A percentile compares a stretch with the other conserved stretches of the same genome.
Conservation (phyloP, 306 rosid genomes). For the Parietaria judaica region DNA sequence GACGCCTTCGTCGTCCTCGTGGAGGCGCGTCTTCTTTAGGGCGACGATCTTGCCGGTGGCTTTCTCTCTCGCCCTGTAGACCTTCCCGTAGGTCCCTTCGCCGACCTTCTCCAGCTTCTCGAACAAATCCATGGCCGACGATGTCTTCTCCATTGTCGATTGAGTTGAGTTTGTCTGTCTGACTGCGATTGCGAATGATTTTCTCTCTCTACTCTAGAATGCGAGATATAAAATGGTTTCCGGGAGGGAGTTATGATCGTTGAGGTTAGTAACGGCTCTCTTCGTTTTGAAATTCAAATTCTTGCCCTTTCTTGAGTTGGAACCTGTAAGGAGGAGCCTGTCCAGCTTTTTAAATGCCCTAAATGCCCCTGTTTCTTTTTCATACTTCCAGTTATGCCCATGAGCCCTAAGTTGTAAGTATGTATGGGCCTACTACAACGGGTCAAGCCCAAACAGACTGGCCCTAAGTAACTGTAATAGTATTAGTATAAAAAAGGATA, state of each 20-base stretch:
- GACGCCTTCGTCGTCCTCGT: conserved; percentile 93
- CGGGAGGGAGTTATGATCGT: no score
- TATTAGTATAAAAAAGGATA: no score
- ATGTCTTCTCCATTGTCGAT: conserved; percentile 27
- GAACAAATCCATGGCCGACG: conserved; percentile 75
- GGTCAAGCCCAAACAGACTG: no score
- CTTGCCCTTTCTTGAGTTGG: neutral
- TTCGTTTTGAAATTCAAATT: neutral
- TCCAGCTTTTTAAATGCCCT: neutral
- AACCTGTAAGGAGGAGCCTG: conserved; percentile 1
- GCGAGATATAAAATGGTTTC: neutral
- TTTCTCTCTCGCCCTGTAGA: conserved; percentile 73
- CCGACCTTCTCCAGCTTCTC: conserved; percentile 93
- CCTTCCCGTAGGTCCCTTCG: conserved; percentile 92
- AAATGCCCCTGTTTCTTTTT: neutral
- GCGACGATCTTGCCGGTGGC: conserved; percentile 87
- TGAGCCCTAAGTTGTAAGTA: no score
- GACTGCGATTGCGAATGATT: neutral
- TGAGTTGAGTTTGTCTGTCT: neutral
- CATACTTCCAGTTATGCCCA: neutral
- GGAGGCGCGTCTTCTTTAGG: conserved; percentile 92
- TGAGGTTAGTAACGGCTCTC: neutral
- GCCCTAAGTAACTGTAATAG: no score
- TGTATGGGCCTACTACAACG: no score
- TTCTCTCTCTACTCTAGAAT: conserved; percentile 10